phyloP scores from a whole-genome alignment of 2,329 filamentous ascomycete species.

The Colletotrichum sp. region DNA sequence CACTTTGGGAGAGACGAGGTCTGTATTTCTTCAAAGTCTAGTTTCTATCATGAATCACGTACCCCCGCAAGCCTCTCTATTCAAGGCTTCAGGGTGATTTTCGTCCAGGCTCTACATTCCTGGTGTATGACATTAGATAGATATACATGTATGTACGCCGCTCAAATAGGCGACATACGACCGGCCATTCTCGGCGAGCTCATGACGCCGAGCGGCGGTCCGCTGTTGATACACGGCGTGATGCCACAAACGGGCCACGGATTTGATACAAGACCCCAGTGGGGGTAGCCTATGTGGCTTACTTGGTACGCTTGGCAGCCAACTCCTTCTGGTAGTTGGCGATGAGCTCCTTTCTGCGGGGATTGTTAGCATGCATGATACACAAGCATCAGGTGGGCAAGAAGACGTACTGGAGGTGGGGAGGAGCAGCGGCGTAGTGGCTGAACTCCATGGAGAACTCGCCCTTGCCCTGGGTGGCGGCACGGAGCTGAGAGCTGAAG shows the following conservation, averaged over 20 bases:
- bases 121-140: constrained; percentile 18
- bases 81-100: constrained; percentile 1
- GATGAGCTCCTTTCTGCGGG: constrained; percentile 59
- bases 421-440: constrained; percentile 87
- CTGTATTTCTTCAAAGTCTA: constrained; percentile 19
- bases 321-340: constrained; percentile 65
- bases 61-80: neutral
- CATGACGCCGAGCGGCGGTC: neutral
- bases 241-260: constrained; percentile 1
- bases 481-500: constrained; percentile 88
- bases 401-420: constrained; percentile 80
- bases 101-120: neutral
- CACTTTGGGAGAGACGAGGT: constrained; percentile 3
- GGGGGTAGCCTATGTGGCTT: constrained; percentile 19
- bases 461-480: constrained; percentile 96
- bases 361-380: constrained; percentile 27
- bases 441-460: constrained; percentile 99
- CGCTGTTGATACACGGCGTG: constrained; percentile 15
- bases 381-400: neutral
- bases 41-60: constrained; percentile 19
- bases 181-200: neutral
- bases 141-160: constrained; percentile 19
- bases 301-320: constrained; percentile 61
- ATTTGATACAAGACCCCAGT: neutral
- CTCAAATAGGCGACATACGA: constrained; percentile 3